Evolutionary conservation across 176 grass and related monocot genomes (phyloP).

Genomic region (Ampelocalamus luodianensis): DNA sequence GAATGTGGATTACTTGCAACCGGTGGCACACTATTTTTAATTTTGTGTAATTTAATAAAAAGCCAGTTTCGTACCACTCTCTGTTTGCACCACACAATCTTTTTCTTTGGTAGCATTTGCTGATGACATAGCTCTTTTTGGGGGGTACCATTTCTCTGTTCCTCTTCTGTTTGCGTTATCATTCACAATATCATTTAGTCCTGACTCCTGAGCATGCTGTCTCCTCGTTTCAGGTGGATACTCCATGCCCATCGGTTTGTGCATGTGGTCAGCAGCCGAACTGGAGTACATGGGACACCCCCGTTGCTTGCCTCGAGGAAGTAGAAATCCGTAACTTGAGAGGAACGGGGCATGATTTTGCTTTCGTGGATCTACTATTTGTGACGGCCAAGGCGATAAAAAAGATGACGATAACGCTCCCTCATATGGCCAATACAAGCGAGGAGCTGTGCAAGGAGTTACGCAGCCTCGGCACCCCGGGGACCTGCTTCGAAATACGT

Average conservation of each 20-base stretch:
- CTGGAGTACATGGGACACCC: constrained; percentile 17
- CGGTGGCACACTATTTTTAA: background rate
- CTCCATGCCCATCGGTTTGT: background rate
- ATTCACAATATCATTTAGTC: background rate
- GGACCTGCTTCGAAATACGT: constrained; percentile 8
- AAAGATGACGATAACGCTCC: background rate
- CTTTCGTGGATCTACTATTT: constrained; percentile 2
- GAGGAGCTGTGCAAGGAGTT: background rate
- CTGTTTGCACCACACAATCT: background rate
- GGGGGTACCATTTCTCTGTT: background rate
- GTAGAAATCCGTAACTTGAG: constrained; percentile 36
- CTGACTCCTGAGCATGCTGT: background rate
- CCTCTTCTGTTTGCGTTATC: background rate
- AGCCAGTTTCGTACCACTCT: background rate
- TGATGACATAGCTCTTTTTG: background rate
- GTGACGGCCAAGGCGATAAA: background rate
- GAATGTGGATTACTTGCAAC: background rate
- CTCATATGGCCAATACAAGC: constrained; percentile 22
- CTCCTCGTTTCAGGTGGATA: constrained; percentile 32
- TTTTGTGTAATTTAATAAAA: background rate
- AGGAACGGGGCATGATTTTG: constrained; percentile 20
- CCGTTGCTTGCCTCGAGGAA: background rate
- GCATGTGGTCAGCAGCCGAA: constrained; percentile 14
- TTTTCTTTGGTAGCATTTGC: background rate
- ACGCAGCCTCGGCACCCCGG: background rate